Conservation (phyloP, 345 rosid genomes). For the Heritiera littoralis region DNA sequence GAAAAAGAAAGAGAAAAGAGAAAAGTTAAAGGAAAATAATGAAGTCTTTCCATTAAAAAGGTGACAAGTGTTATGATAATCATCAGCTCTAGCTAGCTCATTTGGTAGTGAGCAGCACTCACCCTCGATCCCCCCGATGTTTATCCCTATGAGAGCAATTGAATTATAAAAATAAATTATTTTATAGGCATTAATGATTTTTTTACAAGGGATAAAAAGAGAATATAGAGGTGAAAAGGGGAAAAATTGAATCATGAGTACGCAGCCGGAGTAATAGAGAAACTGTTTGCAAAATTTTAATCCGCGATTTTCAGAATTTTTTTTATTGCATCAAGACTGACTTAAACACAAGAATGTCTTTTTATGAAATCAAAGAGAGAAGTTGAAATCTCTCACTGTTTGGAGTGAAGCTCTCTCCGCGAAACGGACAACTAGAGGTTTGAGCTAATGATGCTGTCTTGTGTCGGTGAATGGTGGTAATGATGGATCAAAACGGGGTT, state of each 20-base stretch:
- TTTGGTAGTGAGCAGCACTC: slow-evolving; percentile 53
- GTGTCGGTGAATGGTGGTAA: slow-evolving; percentile 82
- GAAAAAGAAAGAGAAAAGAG: background rate
- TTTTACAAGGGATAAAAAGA: background rate
- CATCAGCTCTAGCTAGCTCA: slow-evolving; percentile 33
- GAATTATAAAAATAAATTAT: slow-evolving; percentile 6
- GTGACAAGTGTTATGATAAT: slow-evolving; percentile 50
- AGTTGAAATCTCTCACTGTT: slow-evolving; percentile 25
- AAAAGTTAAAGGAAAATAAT: slow-evolving; percentile 10
- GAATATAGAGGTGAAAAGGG: slow-evolving; percentile 22
- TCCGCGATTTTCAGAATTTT: background rate
- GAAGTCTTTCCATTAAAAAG: slow-evolving; percentile 29
- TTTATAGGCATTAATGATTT: slow-evolving; percentile 6
- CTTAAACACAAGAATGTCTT: too few relatives aligned
- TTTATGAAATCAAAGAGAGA: background rate
- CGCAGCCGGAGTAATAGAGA: background rate
- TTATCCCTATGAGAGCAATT: slow-evolving; percentile 13
- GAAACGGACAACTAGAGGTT: slow-evolving; percentile 61
- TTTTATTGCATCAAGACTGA: too few relatives aligned
- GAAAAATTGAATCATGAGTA: slow-evolving; percentile 25
- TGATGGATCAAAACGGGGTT: slow-evolving; percentile 74
- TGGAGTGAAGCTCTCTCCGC: slow-evolving; percentile 25
- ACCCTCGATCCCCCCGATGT: background rate
- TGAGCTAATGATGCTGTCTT: slow-evolving; percentile 83
- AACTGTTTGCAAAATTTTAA: too few relatives aligned